Evolutionary conservation across 495 filamentous ascomycete genomes (phyloP), one percentile per base, ranked within the genome.

Genomic region (Ramalina intermedia): DNA sequence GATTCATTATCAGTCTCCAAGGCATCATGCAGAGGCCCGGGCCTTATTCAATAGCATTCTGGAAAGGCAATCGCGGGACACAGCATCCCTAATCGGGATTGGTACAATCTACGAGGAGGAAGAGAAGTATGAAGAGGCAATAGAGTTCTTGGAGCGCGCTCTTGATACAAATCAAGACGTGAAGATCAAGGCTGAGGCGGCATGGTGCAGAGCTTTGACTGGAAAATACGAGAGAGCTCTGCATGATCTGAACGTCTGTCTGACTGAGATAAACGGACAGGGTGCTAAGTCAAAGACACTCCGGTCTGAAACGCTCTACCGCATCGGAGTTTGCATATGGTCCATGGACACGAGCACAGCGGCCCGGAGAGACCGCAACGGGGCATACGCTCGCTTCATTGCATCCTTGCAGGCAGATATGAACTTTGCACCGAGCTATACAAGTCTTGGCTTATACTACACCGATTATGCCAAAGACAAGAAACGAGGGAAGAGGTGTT

Each of bases 391-490:
- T 11, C 80, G 76, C 58, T 96, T 94, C 60, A 71, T 96, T 7
- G 78, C 80, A 24, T 79, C 93, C 0, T 72, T 96, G 23, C 87
- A 93, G 55, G 79, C 76, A 29, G 90, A 95, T 57, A 73, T 91
- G 61, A 96, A 85, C 57, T 91, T 76, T 63, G 90, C 91, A 2
- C 88, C 91, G 4, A 80, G 91, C 0, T 99, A 96, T 66, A 94
- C 88, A 0, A 89, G 78, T 47, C 76, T 99, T 9, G 91, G 91
- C n/a, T 68, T 90, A n/a, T 99, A 81, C 66, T 99, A 94, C 59
- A 80, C 80, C 11, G 93, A 96, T 53, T 94, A 96, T 55, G 80
- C 77, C 49, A 84, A 79, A 52, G 90, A 96, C 65, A 85, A 79
- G 62, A 79, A 77, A 53, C 71, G 91, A 56, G 87, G 88, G 18